Percentiles rank a stretch among this genome's conserved stretches.
Evolutionary conservation across 768 basidiomycete genomes (phyloP).

Genomic region (Tubosaeta sp.): DNA sequence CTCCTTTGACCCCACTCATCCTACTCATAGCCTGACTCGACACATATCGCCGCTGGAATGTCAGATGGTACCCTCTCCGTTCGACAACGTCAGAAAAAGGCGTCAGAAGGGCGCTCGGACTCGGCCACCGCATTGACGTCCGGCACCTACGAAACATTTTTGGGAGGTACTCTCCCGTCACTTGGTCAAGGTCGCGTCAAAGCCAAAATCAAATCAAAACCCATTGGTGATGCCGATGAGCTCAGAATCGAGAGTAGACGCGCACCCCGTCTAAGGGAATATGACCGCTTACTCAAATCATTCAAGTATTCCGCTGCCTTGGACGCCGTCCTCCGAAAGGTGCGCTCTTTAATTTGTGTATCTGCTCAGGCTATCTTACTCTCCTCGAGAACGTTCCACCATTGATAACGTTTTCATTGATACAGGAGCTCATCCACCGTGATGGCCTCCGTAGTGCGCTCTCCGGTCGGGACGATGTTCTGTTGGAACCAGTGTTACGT

Average conservation of each 20-base stretch:
- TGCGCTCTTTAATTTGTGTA: conserved; percentile 26
- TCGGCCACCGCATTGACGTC: conserved; percentile 41
- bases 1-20: conserved; percentile 4
- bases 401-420: conserved; percentile 80
- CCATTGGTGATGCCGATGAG: conserved; percentile 65
- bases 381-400: conserved; percentile 72
- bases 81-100: conserved; percentile 77
- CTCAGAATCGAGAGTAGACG: conserved; percentile 71
- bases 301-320: conserved; percentile 96
- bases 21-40: conserved; percentile 78
- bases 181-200: conserved; percentile 56
- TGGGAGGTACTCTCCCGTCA: conserved; percentile 48
- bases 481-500: conserved; percentile 87
- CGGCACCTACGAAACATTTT: conserved; percentile 65
- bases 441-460: conserved; percentile 86
- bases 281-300: conserved; percentile 83
- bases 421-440: conserved; percentile 89
- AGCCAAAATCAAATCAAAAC: conserved; percentile 43
- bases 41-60: conserved; percentile 96
- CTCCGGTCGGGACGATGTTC: conserved; percentile 86
- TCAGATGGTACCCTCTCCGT: conserved; percentile 98
- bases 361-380: neutral
- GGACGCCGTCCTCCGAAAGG: conserved; percentile 86
- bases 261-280: conserved; percentile 71
- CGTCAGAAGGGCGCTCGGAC: conserved; percentile 47